phyloP scores from a whole-genome alignment of 192 early-diverging fungal genomes.

The Coemansia sp. region DNA sequence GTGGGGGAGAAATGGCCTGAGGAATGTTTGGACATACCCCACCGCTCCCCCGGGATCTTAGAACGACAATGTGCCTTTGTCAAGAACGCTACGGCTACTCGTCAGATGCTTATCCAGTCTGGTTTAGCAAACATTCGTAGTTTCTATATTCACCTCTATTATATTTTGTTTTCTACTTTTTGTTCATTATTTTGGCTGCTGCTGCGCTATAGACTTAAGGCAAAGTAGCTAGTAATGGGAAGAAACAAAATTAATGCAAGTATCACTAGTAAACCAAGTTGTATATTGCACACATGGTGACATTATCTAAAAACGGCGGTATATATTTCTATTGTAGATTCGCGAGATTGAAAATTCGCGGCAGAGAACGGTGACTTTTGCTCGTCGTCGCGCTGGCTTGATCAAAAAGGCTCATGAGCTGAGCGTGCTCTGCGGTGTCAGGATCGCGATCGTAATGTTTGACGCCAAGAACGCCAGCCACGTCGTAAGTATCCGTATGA shows the following conservation, averaged over 20 bases:
- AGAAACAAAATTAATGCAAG: constrained; percentile 60
- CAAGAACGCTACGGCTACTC: neutral
- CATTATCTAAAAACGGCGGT: constrained; percentile 10
- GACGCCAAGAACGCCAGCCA: constrained; percentile 60
- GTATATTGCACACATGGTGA: neutral
- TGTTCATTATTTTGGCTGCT: constrained; percentile 5
- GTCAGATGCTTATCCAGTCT: neutral
- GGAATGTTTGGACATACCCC: constrained; percentile 11
- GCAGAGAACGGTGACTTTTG: constrained; percentile 57
- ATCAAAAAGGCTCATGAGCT: constrained; percentile 62
- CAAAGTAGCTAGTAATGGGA: constrained; percentile 33
- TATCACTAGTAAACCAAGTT: neutral
- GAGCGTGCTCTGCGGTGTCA: constrained; percentile 56
- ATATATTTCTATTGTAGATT: constrained; percentile 31
- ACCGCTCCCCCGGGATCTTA: neutral
- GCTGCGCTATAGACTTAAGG: constrained; percentile 3
- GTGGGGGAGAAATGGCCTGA: neutral
- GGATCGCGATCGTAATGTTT: constrained; percentile 57
- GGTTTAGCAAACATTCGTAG: constrained; percentile 3
- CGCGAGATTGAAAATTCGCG: constrained; percentile 58
- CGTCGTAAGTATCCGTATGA: constrained; percentile 31
- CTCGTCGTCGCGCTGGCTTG: constrained; percentile 54
- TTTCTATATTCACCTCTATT: neutral
- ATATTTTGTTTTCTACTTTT: neutral
- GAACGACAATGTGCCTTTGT: neutral